These are phyloP conservation scores for Trichosporon sp. DNA, from an alignment of 1,284 basidiomycete genomes.

Conservation along the genomic window DNA sequence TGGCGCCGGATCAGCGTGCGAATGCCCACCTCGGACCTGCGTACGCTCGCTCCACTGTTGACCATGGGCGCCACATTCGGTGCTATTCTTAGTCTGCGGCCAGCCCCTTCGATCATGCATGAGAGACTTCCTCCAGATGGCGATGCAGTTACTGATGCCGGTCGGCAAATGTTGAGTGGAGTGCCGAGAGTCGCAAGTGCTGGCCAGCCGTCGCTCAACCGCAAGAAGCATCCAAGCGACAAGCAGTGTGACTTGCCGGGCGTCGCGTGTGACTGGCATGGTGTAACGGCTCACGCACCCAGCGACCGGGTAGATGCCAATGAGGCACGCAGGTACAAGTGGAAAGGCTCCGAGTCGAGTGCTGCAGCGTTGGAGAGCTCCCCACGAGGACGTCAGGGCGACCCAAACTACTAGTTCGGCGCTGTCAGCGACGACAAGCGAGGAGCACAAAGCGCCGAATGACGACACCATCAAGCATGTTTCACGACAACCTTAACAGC, in stretches of 20 bases:
- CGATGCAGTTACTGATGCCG: background rate
- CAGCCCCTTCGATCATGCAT: background rate
- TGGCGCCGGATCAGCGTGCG: background rate
- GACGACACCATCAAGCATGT: slow-evolving; percentile 8
- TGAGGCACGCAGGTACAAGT: background rate
- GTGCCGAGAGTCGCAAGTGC: background rate
- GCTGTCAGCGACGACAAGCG: background rate
- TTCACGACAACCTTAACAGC: slow-evolving; percentile 10
- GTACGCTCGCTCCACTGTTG: background rate
- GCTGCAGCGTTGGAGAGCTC: background rate
- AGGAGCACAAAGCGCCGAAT: slow-evolving; percentile 3
- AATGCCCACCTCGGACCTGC: background rate
- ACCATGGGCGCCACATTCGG: background rate
- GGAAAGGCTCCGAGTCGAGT: slow-evolving; percentile 3
- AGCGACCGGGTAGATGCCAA: background rate
- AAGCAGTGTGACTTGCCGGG: slow-evolving; percentile 2
- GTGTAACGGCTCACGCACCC: background rate
- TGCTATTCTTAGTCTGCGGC: background rate
- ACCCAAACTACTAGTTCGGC: background rate
- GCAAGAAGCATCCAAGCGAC: background rate
- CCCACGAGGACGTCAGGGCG: background rate
- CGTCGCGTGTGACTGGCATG: slow-evolving; percentile 2
- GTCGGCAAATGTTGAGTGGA: background rate
- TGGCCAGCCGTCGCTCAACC: background rate
- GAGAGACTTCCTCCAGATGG: background rate